Conservation (phyloP, 1,284 basidiomycete genomes). For the Rugosomyces carneus region DNA sequence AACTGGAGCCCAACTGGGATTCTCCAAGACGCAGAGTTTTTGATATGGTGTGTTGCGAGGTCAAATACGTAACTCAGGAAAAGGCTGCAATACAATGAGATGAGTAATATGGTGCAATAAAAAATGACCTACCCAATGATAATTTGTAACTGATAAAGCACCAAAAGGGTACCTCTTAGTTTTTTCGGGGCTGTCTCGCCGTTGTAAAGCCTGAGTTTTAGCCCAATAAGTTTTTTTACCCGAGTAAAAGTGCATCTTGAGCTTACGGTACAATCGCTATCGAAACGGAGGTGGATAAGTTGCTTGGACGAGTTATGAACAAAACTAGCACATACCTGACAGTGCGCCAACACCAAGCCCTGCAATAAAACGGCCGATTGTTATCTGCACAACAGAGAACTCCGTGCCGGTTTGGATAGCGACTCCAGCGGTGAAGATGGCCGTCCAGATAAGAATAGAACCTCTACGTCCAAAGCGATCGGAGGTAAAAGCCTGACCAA, state of each 20-base stretch:
- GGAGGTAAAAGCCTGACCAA: slow-evolving; percentile 71
- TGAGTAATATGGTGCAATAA: not conserved
- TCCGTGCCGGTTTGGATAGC: slow-evolving; percentile 66
- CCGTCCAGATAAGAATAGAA: slow-evolving; percentile 75
- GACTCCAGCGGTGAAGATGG: slow-evolving; percentile 65
- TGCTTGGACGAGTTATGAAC: slow-evolving; percentile 1
- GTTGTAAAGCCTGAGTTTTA: slow-evolving; percentile 49
- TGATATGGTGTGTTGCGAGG: slow-evolving; percentile 58
- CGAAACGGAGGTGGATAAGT: not conserved
- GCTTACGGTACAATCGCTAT: slow-evolving; percentile 63
- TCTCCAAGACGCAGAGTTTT: slow-evolving; percentile 63
- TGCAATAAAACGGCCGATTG: slow-evolving; percentile 64
- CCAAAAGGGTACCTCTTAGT: slow-evolving; percentile 66
- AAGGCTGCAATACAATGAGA: slow-evolving; percentile 34
- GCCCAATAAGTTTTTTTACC: not conserved
- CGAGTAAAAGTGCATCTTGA: slow-evolving; percentile 4
- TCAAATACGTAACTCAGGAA: slow-evolving; percentile 73
- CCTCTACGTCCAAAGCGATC: slow-evolving; percentile 67
- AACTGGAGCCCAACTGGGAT: slow-evolving; percentile 65
- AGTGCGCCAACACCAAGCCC: slow-evolving; percentile 76
- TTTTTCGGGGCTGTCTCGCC: slow-evolving; percentile 77
- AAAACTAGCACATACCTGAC: slow-evolving; percentile 38
- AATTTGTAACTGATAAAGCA: slow-evolving; percentile 74
- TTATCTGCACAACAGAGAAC: slow-evolving; percentile 57
- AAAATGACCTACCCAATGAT: slow-evolving; percentile 51